Evolutionary conservation across 177 flowering plant genomes (phyloP).

Genomic region (Tripterygium wilfordii): DNA sequence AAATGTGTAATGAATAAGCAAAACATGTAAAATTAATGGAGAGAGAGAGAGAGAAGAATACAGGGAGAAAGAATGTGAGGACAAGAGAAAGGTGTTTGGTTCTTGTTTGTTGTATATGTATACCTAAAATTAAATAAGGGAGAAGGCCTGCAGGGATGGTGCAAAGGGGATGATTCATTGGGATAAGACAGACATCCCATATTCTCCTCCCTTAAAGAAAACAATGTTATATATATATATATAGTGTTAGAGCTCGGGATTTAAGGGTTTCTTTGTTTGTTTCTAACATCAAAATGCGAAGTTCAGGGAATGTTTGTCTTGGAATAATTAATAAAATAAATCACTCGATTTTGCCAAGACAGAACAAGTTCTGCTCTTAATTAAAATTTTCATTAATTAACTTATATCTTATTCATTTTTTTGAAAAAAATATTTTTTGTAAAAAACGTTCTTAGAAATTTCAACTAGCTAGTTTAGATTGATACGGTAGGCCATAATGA

Average conservation of each 20-base stretch:
- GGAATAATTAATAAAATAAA: too few relatives aligned
- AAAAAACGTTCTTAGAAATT: too few relatives aligned
- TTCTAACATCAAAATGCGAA: slow-evolving; percentile 14
- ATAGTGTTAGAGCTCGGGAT: too few relatives aligned
- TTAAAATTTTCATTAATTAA: too few relatives aligned
- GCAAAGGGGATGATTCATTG: neutral
- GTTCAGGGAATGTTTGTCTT: slow-evolving; percentile 21
- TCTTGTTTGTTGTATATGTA: neutral
- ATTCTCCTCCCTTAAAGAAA: neutral
- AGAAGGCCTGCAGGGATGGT: neutral
- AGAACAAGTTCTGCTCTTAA: too few relatives aligned
- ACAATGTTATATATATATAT: too few relatives aligned
- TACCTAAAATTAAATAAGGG: neutral
- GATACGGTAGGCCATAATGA: too few relatives aligned
- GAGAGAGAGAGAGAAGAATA: slow-evolving; percentile 16
- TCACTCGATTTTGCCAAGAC: too few relatives aligned
- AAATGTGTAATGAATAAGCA: too few relatives aligned
- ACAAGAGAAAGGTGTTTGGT: slow-evolving; percentile 14
- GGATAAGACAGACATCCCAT: slow-evolving; percentile 22
- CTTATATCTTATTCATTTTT: too few relatives aligned
- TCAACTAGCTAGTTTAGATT: too few relatives aligned
- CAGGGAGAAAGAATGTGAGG: slow-evolving; percentile 7
- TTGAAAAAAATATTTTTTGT: too few relatives aligned
- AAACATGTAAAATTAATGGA: neutral
- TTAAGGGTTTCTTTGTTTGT: slow-evolving; percentile 29